Evolutionary conservation across 441 rosid species (phyloP), one percentile per base, ranked within the genome.

Genomic region (Erodium moschatum): DNA sequence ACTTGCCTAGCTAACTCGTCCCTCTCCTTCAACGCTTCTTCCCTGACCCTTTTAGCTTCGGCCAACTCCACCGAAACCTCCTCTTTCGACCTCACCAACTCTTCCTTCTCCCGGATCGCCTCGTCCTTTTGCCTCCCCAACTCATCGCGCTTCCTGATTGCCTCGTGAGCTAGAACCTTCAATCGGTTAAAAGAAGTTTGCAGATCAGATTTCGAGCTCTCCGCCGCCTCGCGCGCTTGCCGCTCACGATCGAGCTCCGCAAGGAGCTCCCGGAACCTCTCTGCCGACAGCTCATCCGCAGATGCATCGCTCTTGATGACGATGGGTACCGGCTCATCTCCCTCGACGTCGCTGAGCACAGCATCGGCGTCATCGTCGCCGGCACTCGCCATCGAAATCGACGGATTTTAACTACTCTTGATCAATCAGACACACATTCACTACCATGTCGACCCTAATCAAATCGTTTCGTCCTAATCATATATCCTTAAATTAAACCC

Each of bases 201-300:
- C 69, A 91, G 72, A 16, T 93, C 97, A 6, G 95, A 82, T 72
- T 84, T 83, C 6, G 91, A 85, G 40, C 71, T 85, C 84, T 89
- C 96, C 1, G 86, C 86, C 0, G 79, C 87, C 74, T 80, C 83
- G 4, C 95, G 86, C 21, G 89, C 90, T 66, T 81, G 84, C 80
- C 84, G 81, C 86, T 91, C 97, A 35, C 91, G 91, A 73, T 90
- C 91, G 15, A 92, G 89, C 85, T 90, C 96, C 1, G 84, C 83
- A 19, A 82, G 75, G 2, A 91, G 79, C 74, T 89, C 89, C 44
- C 77, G 86, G 60, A 86, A 73, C 69, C 70, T 84, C 70, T 84
- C 94, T 10, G 79, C 72, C 5, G 85, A 72, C 0, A 78, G 62
- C 6, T 81, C 86, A 29, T 82, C 94, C 19, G 11, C 66, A 33